Percentiles rank a stretch among this genome's conserved stretches.
phyloP scores from a whole-genome alignment of 148 eudicot species.

The Camellia sinensis region DNA sequence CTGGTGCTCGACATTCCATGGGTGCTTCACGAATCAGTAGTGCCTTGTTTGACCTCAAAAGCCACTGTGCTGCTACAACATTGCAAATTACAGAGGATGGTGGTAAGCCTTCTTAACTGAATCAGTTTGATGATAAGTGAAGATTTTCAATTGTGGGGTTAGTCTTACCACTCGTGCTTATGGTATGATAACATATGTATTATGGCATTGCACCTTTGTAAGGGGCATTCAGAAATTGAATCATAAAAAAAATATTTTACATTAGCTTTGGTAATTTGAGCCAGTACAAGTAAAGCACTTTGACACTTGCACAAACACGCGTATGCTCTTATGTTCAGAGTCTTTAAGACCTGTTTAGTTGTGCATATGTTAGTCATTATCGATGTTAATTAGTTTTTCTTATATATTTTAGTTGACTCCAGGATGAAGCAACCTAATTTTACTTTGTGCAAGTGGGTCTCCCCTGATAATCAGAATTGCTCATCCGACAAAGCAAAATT shows the following conservation, averaged over 20 bases:
- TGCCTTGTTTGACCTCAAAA: constrained; percentile 65
- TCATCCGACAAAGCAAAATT: constrained; percentile 28
- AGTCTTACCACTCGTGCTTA: neutral
- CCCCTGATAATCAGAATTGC: constrained; percentile 30
- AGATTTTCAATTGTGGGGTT: neutral
- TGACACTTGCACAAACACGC: neutral
- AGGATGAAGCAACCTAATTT: constrained; percentile 44
- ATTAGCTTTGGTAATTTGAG: neutral
- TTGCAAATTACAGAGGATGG: constrained; percentile 40
- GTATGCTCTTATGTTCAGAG: no score
- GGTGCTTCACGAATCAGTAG: constrained; percentile 76
- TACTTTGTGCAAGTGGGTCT: constrained; percentile 66
- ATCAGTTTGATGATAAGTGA: neutral
- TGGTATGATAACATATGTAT: neutral
- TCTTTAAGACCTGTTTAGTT: neutral
- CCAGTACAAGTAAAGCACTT: neutral
- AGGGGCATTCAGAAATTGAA: neutral
- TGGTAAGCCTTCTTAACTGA: constrained; percentile 33
- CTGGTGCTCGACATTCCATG: constrained; percentile 87
- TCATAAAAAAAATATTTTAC: neutral
- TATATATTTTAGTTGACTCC: constrained; percentile 20
- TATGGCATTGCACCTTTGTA: neutral
- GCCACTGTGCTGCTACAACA: constrained; percentile 66
- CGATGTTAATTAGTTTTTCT: neutral
- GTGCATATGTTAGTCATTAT: neutral